These are phyloP conservation scores for Globisporangium irregulare DNA, from an alignment of 352 stramenopile genomes.

Conservation along the genomic window DNA sequence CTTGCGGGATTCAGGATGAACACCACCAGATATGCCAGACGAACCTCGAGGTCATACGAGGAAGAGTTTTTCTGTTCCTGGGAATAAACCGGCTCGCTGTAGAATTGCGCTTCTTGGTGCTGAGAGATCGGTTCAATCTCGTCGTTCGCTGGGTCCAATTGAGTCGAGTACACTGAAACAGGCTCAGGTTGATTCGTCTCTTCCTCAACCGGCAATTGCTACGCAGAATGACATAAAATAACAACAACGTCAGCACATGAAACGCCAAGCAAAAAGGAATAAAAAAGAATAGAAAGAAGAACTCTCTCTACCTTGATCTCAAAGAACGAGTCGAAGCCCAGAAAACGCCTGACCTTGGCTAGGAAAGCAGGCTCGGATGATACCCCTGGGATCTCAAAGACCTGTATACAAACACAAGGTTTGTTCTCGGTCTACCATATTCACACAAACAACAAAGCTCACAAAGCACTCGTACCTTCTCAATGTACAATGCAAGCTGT, in stretches of 20 bases:
- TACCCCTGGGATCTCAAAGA: conserved; percentile 51
- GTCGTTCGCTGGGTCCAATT: conserved; percentile 10
- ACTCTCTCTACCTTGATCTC: conserved; percentile 47
- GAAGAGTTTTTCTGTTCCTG: conserved; percentile 2
- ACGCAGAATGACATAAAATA: not conserved
- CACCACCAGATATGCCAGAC: not conserved
- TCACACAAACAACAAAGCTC: not conserved
- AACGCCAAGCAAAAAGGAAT: not conserved
- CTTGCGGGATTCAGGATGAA: too few species aligned
- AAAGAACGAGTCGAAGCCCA: conserved; percentile 70
- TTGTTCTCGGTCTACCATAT: not conserved
- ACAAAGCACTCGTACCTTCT: conserved; percentile 33
- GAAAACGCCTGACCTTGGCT: conserved; percentile 48
- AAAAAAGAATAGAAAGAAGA: not conserved
- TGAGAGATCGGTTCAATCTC: not conserved
- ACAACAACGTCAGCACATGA: not conserved
- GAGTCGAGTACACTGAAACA: not conserved
- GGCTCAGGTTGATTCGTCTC: conserved; percentile 5
- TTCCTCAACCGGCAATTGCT: conserved; percentile 6
- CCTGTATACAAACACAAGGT: conserved; percentile 22
- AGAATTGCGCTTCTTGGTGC: not conserved
- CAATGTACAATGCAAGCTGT: conserved; percentile 69
- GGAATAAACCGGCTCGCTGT: not conserved
- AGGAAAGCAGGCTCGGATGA: conserved; percentile 35
- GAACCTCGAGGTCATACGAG: conserved; percentile 13